Evolutionary conservation across 768 basidiomycete genomes (phyloP), one percentile per base, ranked within the genome.

Genomic region (Daedalea quercina): DNA sequence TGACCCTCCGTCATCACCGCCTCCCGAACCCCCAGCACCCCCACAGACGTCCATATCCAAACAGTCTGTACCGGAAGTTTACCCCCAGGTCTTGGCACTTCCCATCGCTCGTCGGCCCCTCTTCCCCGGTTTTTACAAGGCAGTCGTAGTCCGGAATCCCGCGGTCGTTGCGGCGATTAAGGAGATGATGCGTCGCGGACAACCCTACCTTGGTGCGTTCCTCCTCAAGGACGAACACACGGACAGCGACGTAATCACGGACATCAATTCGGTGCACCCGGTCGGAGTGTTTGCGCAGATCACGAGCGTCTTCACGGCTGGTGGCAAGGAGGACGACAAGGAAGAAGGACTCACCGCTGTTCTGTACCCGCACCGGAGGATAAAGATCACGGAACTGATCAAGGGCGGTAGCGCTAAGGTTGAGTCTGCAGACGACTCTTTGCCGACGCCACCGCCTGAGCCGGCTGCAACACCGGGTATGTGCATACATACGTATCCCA

Each of bases 251-350:
- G 79, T 94, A 52, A 95, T 97, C 59, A 87, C 89, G 53, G 88
- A 89, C 63, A 69, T 91, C 51, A 80, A 90, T 69, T 83, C 87
- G 41, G 93, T 97, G 4, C 90, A 97, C 67, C 81, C 80, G 1
- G 93, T 97, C 52, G 95, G 95, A 43, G 94, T 97, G 4, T 96
- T 98, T 63, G 94, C 94, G 1, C 95, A 98, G 70, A 93, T 97
- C 49, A 97, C 94, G 1, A 93, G 90, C 58, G 86, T 94, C 1
- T 94, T 94, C 68, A 77, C 87, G 1, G 87, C 80, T 2, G 71
- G 68, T 42, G 77, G 63, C 26, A 79, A 80, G 53, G 84, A 82
- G 65, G 90, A 88, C 7, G 81, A 82, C 49, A 84, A 82, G 67
- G 90, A 91, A 55, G 92, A 92, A 60, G 90, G 90, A 19, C 73